Evolutionary conservation across 345 rosid genomes (phyloP), one percentile per base, ranked within the genome.

Genomic region (Ceriops zippeliana): DNA sequence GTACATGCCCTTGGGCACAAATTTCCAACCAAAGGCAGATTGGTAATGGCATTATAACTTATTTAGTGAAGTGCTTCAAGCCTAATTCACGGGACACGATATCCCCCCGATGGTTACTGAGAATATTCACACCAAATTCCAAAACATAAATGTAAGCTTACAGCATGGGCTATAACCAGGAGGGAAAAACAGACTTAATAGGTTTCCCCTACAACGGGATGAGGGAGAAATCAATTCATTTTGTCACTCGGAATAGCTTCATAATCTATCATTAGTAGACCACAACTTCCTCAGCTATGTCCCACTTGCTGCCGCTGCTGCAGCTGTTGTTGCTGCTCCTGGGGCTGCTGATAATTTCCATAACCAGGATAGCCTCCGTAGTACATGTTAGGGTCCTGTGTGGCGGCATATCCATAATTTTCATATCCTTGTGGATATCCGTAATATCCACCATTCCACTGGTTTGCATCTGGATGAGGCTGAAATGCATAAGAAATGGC

Each of bases 341-440:
- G 81, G 69, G 75, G 84, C 70, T 84, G 90, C 81, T 84, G 87
- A 79, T 89, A 90, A 75, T 82, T 88, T 49, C 88, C 90, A 32
- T 90, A 86, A 3, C 96, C 92, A 17, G 96, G 73, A 56, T 90
- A 87, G 27, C 90, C 87, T 47, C 98, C 93, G 51, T 93, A 93
- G 69, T 89, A 93, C 82, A 89, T 75, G 80, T 80, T 90, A 17
- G 96, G 90, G 75, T 90, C 98, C 77, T 93, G 98, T 1, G 89
- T 73, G 22, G 86, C 84, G n/a, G 86, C 84, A 73, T 90, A 90
- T 11, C 92, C 90, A 73, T 90, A 93, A 62, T 80, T 82, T 63
- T 92, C 98, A 16, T 90, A 87, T 4, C 98, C 97, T 61, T 86
- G 87, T 19, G 83, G 61, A 59, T 90, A 89, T 2, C 96, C 93